phyloP scores from a whole-genome alignment of 495 filamentous ascomycete species.

The Daldinia caldariorum region DNA sequence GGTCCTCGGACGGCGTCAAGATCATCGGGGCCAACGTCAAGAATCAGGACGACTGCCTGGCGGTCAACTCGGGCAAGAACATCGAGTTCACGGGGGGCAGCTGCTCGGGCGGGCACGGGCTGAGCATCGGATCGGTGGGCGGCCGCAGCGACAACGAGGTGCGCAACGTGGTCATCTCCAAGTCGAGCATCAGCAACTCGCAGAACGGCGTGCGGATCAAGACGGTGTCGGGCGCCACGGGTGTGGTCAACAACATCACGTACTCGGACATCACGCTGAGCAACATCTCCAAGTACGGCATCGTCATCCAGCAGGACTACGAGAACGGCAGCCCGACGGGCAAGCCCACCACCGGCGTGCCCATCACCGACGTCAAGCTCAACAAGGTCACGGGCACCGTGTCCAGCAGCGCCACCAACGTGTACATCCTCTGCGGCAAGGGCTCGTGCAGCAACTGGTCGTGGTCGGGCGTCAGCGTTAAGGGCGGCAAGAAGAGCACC shows the following conservation, averaged over 20 bases:
- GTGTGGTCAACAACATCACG: constrained; percentile 65
- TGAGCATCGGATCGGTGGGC: constrained; percentile 76
- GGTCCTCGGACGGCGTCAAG: constrained; percentile 58
- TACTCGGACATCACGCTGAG: constrained; percentile 69
- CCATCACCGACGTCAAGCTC: constrained; percentile 69
- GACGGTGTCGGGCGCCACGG: constrained; percentile 67
- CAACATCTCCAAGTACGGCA: constrained; percentile 68
- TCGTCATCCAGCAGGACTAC: constrained; percentile 77
- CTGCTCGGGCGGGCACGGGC: constrained; percentile 71
- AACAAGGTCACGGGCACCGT: constrained; percentile 61
- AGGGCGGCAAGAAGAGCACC: constrained; percentile 55
- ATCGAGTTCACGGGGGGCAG: constrained; percentile 64
- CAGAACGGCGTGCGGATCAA: constrained; percentile 71
- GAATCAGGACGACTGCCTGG: constrained; percentile 73
- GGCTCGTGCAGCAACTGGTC: constrained; percentile 60
- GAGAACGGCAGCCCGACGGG: constrained; percentile 69
- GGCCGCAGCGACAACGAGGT: constrained; percentile 70
- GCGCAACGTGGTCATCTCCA: constrained; percentile 62
- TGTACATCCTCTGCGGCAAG: constrained; percentile 64
- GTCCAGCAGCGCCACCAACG: constrained; percentile 50
- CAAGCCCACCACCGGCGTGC: constrained; percentile 68
- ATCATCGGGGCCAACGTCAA: constrained; percentile 66
- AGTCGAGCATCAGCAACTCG: constrained; percentile 60
- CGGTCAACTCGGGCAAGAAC: constrained; percentile 68
- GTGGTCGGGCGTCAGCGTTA: constrained; percentile 57